A percentile compares a stretch with the other conserved stretches of the same genome.
Evolutionary conservation across 257 asterid genomes (phyloP).

Genomic region (Buddleja alternifolia): DNA sequence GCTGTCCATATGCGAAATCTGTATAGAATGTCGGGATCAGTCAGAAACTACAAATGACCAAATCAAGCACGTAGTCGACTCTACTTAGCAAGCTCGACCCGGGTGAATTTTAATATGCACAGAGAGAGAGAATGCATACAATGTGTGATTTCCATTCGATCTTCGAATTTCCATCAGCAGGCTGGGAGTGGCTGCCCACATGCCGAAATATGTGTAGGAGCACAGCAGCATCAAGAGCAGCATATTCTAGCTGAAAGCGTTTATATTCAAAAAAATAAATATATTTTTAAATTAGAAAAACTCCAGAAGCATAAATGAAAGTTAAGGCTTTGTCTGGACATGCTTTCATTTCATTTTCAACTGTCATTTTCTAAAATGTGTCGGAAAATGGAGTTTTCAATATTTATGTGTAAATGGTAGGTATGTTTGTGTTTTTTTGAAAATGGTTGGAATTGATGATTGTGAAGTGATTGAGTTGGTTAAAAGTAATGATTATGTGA

Average conservation of each 20-base stretch:
- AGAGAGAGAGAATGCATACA: slow-evolving; percentile 45
- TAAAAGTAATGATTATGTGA: no score
- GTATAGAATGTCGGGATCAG: slow-evolving; percentile 23
- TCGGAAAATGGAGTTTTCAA: no score
- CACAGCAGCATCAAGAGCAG: slow-evolving; percentile 97
- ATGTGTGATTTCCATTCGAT: slow-evolving; percentile 92
- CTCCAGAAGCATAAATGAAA: no score
- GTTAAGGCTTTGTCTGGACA: no score
- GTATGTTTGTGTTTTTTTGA: no score
- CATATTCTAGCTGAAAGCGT: slow-evolving; percentile 91
- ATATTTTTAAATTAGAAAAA: background rate
- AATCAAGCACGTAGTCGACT: background rate
- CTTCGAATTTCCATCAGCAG: slow-evolving; percentile 54
- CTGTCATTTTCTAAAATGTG: no score
- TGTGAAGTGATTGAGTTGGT: no score
- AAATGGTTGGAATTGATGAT: no score
- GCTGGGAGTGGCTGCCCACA: slow-evolving; percentile 56
- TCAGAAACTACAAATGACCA: slow-evolving; percentile 4
- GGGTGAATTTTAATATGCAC: no score
- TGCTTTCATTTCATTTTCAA: no score
- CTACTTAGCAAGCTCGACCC: no score
- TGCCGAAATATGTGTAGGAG: slow-evolving; percentile 84
- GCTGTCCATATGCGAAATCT: slow-evolving; percentile 71
- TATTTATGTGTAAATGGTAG: no score
- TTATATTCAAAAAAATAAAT: slow-evolving; percentile 17